These are phyloP conservation scores for Colletotrichum sansevieriae DNA, from an alignment of 2,329 filamentous ascomycete species.

Conservation along the genomic window DNA sequence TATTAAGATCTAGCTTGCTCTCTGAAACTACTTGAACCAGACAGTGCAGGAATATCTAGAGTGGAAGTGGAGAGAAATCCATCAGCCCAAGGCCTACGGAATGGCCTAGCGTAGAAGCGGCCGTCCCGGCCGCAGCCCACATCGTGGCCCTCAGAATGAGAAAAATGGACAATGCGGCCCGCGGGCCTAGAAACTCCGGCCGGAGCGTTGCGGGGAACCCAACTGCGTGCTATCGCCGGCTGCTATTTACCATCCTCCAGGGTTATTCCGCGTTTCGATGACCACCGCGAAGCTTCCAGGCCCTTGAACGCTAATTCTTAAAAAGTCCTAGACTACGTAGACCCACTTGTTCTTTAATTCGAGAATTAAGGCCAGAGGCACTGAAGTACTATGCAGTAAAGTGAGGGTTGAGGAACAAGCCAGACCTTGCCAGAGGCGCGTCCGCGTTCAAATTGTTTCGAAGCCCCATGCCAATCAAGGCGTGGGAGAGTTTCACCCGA, in stretches of 20 bases:
- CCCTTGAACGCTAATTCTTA: no score
- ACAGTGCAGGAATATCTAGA: slow-evolving; percentile 40
- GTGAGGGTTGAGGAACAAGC: neutral
- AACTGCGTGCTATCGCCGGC: neutral
- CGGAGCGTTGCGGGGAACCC: neutral
- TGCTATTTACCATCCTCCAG: neutral
- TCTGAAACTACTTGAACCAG: neutral
- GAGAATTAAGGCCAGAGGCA: no score
- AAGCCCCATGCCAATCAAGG: neutral
- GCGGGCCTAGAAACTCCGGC: slow-evolving; percentile 10
- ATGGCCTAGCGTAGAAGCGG: neutral
- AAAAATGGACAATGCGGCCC: neutral
- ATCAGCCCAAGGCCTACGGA: no score
- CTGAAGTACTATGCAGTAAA: neutral
- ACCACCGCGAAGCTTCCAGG: neutral
- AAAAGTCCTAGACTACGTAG: no score
- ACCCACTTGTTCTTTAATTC: neutral
- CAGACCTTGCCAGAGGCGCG: slow-evolving; percentile 4
- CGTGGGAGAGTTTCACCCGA: neutral
- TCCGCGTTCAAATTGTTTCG: neutral
- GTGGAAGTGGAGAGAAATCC: slow-evolving; percentile 28
- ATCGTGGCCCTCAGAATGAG: neutral
- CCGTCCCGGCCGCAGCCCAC: slow-evolving; percentile 10
- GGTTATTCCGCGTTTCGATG: neutral
- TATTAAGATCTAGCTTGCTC: neutral